Percentiles rank a stretch among this genome's conserved stretches.
phyloP scores from a whole-genome alignment of 2,329 filamentous ascomycete genomes.

The Aspergillus flavus region DNA sequence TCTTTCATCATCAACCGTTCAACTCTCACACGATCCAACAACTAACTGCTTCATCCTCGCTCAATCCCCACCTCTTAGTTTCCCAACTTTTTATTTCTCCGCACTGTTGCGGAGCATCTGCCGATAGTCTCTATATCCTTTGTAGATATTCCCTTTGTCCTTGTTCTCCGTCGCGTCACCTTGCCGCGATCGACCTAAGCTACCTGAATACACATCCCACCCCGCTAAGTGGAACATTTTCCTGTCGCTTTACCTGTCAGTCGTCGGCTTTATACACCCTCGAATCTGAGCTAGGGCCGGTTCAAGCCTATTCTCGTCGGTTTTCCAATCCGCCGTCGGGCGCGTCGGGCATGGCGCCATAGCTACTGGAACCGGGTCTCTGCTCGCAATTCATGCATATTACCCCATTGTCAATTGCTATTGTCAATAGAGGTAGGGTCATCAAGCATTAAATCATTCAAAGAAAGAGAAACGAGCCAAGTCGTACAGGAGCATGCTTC shows the following conservation, averaged over 20 bases:
- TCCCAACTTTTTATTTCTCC: not conserved
- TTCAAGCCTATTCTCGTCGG: constrained; percentile 2
- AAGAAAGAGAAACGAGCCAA: constrained; percentile 6
- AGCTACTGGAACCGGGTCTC: constrained; percentile 13
- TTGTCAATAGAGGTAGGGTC: constrained; percentile 3
- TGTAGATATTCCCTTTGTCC: not conserved
- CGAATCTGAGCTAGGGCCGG: not conserved
- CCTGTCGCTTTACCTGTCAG: not conserved
- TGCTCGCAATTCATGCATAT: constrained; percentile 6
- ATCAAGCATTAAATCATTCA: not conserved
- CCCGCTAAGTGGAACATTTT: not conserved
- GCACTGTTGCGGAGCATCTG: not conserved
- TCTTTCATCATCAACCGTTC: constrained; percentile 19
- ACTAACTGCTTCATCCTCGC: not conserved
- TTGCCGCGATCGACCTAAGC: constrained; percentile 11
- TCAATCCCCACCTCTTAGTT: not conserved
- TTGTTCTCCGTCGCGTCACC: constrained; percentile 13
- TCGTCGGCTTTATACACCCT: not conserved
- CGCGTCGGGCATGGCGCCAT: constrained; percentile 23
- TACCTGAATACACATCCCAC: not conserved
- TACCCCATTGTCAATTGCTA: not conserved
- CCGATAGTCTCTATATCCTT: not conserved
- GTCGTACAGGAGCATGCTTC: constrained; percentile 43
- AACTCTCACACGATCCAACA: not conserved
- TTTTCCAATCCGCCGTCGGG: constrained; percentile 7